phyloP scores from a whole-genome alignment of 805 yeast species.

The Wickerhamiella bombiphila region DNA sequence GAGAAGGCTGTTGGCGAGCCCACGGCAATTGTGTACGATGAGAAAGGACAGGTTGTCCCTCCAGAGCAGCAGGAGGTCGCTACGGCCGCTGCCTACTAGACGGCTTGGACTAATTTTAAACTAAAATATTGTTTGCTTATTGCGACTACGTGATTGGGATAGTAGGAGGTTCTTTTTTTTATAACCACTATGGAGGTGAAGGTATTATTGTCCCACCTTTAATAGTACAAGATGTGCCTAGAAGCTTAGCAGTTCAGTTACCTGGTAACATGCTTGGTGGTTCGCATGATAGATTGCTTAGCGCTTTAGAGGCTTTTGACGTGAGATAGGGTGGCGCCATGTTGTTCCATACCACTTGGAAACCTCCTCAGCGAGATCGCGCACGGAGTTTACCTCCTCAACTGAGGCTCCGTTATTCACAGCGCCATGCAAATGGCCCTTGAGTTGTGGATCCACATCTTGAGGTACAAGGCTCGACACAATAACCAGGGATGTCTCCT shows the following conservation, averaged over 20 bases:
- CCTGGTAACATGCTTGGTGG: not conserved
- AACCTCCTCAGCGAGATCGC: conserved; percentile 48
- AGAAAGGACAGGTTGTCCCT: not conserved
- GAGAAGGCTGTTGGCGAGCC: conserved; percentile 49
- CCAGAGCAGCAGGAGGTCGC: conserved; percentile 8
- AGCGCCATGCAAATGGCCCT: conserved; percentile 85
- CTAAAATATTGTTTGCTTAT: too few species aligned
- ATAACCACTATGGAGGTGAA: too few species aligned
- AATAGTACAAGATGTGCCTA: not conserved
- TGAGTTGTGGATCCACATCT: conserved; percentile 83
- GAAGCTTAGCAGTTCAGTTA: not conserved
- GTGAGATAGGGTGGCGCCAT: conserved; percentile 33
- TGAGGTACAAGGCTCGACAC: conserved; percentile 77
- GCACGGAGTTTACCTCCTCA: conserved; percentile 45
- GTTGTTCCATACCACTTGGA: conserved; percentile 60
- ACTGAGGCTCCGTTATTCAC: conserved; percentile 56
- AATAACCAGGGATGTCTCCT: conserved; percentile 63
- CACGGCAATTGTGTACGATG: conserved; percentile 57
- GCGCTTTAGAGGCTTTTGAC: not conserved
- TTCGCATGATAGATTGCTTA: too few species aligned
- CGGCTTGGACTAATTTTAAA: too few species aligned
- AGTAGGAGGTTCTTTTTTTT: too few species aligned
- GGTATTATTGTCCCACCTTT: too few species aligned
- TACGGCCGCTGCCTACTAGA: not conserved
- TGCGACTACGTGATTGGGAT: too few species aligned